These are phyloP conservation scores for Monilinia laxa DNA, from an alignment of 2,329 filamentous ascomycete species.

Conservation along the genomic window DNA sequence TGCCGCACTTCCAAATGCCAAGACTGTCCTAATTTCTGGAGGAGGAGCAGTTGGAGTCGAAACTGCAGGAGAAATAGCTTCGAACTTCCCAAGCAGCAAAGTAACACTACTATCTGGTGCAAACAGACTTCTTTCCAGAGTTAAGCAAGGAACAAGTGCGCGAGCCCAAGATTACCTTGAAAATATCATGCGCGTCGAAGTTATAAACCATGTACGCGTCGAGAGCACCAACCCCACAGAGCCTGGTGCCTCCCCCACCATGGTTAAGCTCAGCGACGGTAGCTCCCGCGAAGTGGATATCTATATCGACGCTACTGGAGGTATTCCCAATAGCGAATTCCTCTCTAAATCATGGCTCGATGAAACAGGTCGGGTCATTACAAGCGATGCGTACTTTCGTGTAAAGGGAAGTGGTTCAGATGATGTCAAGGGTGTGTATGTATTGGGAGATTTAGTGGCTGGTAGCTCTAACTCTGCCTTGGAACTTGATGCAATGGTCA, in stretches of 20 bases:
- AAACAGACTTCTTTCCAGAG: constrained; percentile 44
- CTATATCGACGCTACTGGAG: constrained; percentile 50
- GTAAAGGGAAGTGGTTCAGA: constrained; percentile 43
- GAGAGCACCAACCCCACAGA: constrained; percentile 37
- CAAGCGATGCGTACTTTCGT: constrained; percentile 48
- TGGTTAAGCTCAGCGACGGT: constrained; percentile 45
- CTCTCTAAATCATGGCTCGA: constrained; percentile 50
- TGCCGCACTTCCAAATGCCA: constrained; percentile 43
- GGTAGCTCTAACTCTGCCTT: constrained; percentile 44
- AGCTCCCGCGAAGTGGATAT: constrained; percentile 46
- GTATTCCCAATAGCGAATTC: constrained; percentile 45
- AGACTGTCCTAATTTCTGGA: constrained; percentile 47
- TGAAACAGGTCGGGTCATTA: constrained; percentile 48
- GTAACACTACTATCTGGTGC: constrained; percentile 49
- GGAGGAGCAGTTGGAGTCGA: constrained; percentile 49
- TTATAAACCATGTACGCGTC: constrained; percentile 47
- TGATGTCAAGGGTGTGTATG: constrained; percentile 44
- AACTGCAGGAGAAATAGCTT: constrained; percentile 49
- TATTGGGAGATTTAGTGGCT: constrained; percentile 48
- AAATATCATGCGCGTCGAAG: constrained; percentile 47
- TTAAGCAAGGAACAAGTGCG: constrained; percentile 43
- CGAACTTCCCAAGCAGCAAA: constrained; percentile 41
- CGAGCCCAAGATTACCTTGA: constrained; percentile 46
- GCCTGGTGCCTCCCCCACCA: constrained; percentile 39
- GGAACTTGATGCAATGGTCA: constrained; percentile 44